Evolutionary conservation across 1,284 basidiomycete species (phyloP).

Genomic region (Anthracocystis setariae): DNA sequence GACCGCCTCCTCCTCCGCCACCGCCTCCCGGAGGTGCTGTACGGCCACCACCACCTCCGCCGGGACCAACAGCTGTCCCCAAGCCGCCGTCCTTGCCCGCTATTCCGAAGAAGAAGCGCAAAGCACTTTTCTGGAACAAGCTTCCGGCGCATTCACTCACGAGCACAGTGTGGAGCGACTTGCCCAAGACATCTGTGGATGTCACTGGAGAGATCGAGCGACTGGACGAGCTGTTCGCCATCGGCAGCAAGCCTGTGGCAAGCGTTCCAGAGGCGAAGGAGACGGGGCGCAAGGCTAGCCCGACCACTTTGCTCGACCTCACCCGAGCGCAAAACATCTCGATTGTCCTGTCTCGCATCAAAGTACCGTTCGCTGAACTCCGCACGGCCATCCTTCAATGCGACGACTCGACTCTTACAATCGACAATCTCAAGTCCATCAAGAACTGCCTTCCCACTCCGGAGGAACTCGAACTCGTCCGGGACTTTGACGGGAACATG

Average conservation of each 20-base stretch:
- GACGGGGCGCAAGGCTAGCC: slow-evolving; percentile 29
- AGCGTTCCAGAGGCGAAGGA: slow-evolving; percentile 25
- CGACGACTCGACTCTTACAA: slow-evolving; percentile 45
- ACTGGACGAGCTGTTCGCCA: slow-evolving; percentile 77
- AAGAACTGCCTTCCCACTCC: slow-evolving; percentile 53
- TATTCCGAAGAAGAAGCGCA: slow-evolving; percentile 73
- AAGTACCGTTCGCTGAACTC: slow-evolving; percentile 54
- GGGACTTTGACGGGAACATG: slow-evolving; percentile 57
- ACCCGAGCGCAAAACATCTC: slow-evolving; percentile 51
- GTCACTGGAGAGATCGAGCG: slow-evolving; percentile 69
- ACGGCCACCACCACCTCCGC: slow-evolving; percentile 39
- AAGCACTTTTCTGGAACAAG: slow-evolving; percentile 88
- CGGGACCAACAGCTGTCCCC: slow-evolving; percentile 18
- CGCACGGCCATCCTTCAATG: slow-evolving; percentile 50
- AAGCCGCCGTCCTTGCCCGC: slow-evolving; percentile 34
- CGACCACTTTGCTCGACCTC: slow-evolving; percentile 53
- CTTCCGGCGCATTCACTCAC: slow-evolving; percentile 70
- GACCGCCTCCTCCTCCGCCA: slow-evolving; percentile 37
- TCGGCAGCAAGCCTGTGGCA: slow-evolving; percentile 70
- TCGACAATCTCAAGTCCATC: slow-evolving; percentile 57
- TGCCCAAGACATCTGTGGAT: slow-evolving; percentile 68
- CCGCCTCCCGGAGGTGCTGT: slow-evolving; percentile 22
- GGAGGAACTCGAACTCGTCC: slow-evolving; percentile 57
- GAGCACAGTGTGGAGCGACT: slow-evolving; percentile 79
- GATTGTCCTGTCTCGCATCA: slow-evolving; percentile 59